These are phyloP conservation scores for Talaromyces sp. DNA, from an alignment of 2,329 filamentous ascomycete species.

Conservation along the genomic window DNA sequence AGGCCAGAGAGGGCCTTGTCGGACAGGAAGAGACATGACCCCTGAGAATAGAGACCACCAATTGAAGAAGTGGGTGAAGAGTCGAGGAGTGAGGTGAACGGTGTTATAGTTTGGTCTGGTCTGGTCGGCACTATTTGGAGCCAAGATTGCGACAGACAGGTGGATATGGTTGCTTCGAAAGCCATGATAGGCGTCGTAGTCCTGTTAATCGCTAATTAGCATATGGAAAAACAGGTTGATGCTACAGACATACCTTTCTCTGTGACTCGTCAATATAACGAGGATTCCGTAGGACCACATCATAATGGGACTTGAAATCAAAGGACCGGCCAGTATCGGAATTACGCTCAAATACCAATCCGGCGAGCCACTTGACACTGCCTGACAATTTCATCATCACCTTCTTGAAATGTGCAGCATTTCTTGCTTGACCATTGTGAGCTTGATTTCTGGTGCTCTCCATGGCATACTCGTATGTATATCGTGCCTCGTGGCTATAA, in stretches of 20 bases:
- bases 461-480: conserved; percentile 47
- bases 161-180: conserved; percentile 97
- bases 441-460: conserved; percentile 56
- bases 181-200: conserved; percentile 91
- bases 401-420: conserved; percentile 89
- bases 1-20: conserved; percentile 87
- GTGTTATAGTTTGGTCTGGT: conserved; percentile 92
- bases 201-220: conserved; percentile 26
- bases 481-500: conserved; percentile 80
- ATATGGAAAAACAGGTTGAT: not conserved
- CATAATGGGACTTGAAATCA: conserved; percentile 86
- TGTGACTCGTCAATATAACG: conserved; percentile 60
- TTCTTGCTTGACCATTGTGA: conserved; percentile 62
- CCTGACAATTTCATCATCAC: conserved; percentile 98
- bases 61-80: conserved; percentile 96
- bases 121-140: conserved; percentile 77
- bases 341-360: conserved; percentile 86
- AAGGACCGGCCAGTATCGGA: conserved; percentile 73
- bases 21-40: conserved; percentile 88
- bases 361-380: conserved; percentile 87
- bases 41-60: conserved; percentile 98
- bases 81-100: conserved; percentile 86
- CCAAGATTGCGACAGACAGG: conserved; percentile 84
- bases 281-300: conserved; percentile 80
- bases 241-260: conserved; percentile 42